Base-by-base conservation (phyloP, 1,139 yeast genomes). In the Saccharomycopsis hybrid region DNA sequence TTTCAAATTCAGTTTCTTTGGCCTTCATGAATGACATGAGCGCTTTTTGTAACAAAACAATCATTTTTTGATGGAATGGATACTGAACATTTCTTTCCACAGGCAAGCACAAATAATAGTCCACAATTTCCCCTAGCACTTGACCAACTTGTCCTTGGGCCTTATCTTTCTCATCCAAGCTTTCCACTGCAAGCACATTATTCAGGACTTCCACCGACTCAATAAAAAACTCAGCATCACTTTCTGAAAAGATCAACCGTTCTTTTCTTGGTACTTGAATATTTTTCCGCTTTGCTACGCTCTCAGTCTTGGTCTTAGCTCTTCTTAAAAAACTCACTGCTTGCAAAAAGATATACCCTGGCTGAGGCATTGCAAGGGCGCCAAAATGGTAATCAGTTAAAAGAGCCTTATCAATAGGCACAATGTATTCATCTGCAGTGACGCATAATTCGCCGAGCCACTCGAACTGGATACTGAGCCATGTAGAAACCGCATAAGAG, bases 401-500 rank as follows among this genome's bases (percentile, higher is more conserved):
- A 43, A 63, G 60, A 1, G 77, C 69, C 18, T 62, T 56, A 25
- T 65, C 66, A 1, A 64, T 59, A 1, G 73, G 69, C 7, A 78
- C 61, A 1, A 78, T 62, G 2, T 71, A 64, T 13, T 43, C 51
- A 27, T 51, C 55, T 2, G 54, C 55, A 11, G 65, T 48, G 9
- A 67, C 69, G 53, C 82, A 67, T 28, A 85, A 62, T 49, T 80
- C 77, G 0, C 81, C 86, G 5, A 84, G 64, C 80, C 85, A 76
- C 45, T 76, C 63, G 55, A 67, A 66, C 53, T 75, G 80, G 30
- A 56, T 57, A 2, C 69, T 62, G 29, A 63, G 56, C 75, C 75
- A 71, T 41, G 56, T 54, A 50, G 69, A 54, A 63, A 70, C 58
- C 64, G 77, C n/a, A 48, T 58, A 66, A 2, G 66, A 60, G n/a